phyloP scores from a whole-genome alignment of 2,329 filamentous ascomycete species.

The Nakataea oryzae region DNA sequence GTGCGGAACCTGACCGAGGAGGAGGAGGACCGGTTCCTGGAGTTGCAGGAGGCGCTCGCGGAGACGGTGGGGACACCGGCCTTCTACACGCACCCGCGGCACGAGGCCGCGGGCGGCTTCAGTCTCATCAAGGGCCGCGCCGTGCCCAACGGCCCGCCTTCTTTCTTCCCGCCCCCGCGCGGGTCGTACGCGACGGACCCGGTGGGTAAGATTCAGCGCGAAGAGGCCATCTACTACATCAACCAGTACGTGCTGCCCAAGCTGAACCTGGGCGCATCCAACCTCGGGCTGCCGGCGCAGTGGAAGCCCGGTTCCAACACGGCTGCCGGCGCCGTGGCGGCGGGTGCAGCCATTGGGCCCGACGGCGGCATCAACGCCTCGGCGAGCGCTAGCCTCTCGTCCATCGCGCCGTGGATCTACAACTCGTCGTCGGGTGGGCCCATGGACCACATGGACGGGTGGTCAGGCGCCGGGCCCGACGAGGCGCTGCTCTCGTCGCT shows the following conservation, averaged over 20 bases:
- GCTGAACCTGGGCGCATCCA: conserved; percentile 25
- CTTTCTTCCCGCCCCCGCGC: conserved; percentile 44
- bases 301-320: conserved; percentile 3
- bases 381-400: conserved; percentile 36
- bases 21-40: conserved; percentile 60
- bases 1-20: conserved; percentile 59
- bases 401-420: conserved; percentile 46
- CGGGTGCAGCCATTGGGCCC: not conserved
- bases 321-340: conserved; percentile 18
- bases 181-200: conserved; percentile 43
- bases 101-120: conserved; percentile 46
- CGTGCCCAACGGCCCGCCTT: conserved; percentile 52
- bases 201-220: conserved; percentile 53
- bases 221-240: conserved; percentile 57
- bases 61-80: conserved; percentile 38
- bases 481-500: conserved; percentile 1
- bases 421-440: conserved; percentile 5
- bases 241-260: conserved; percentile 58
- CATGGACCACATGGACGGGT: not conserved
- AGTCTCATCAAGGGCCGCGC: conserved; percentile 54
- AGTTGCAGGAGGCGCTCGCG: conserved; percentile 52
- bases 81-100: conserved; percentile 43
- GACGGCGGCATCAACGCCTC: not conserved
- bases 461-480: not conserved
- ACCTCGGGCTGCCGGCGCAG: not conserved